Percentiles rank a stretch among this genome's conserved stretches.
Evolutionary conservation across 805 yeast species (phyloP).

Genomic region (Lipomyces oligophaga): DNA sequence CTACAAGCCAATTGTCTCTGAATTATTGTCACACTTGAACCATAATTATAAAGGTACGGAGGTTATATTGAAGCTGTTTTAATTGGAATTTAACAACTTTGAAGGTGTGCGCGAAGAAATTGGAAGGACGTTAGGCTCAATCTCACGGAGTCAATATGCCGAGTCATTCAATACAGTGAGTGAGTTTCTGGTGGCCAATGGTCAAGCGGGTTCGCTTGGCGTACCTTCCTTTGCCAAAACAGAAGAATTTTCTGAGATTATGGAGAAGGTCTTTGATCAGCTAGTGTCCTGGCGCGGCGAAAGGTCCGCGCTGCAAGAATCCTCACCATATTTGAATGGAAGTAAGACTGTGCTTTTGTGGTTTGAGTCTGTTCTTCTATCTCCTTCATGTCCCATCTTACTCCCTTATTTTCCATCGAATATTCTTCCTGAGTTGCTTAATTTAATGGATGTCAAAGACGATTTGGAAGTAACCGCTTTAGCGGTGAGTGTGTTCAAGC

Average conservation of each 20-base stretch:
- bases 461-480: constrained; percentile 53
- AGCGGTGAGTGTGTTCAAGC: constrained; percentile 48
- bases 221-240: constrained; percentile 36
- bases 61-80: too few relatives aligned
- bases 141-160: constrained; percentile 44
- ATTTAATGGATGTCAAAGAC: constrained; percentile 65
- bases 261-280: constrained; percentile 46
- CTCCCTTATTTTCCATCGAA: constrained; percentile 50
- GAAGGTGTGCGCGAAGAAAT: constrained; percentile 66
- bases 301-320: constrained; percentile 19
- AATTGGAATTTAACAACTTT: constrained; percentile 37
- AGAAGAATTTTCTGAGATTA: constrained; percentile 36
- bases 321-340: constrained; percentile 52
- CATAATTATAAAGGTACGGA: constrained; percentile 45
- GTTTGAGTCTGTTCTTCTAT: constrained; percentile 51
- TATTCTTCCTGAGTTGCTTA: constrained; percentile 66
- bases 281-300: constrained; percentile 36
- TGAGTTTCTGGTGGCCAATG: constrained; percentile 43
- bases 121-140: constrained; percentile 54
- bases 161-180: constrained; percentile 43
- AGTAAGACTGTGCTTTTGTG: constrained; percentile 64
- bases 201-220: constrained; percentile 38
- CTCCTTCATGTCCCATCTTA: constrained; percentile 52
- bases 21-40: constrained; percentile 45
- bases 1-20: constrained; percentile 39